Evolutionary conservation across 2,329 filamentous ascomycete species (phyloP), one percentile per base, ranked within the genome.

Genomic region (Trichoderma sp.): DNA sequence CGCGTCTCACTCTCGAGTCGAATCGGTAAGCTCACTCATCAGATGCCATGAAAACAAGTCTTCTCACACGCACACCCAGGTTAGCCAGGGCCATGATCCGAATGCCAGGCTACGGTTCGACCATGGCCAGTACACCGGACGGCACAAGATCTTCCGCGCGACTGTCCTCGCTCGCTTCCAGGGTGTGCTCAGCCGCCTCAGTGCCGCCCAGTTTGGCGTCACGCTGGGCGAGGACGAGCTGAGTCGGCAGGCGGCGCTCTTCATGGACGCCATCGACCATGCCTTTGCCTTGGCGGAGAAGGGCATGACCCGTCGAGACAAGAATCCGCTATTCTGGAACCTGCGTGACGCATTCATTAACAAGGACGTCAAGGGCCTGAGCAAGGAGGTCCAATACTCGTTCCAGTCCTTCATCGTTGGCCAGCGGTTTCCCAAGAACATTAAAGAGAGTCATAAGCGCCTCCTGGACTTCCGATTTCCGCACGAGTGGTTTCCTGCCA

Each of bases 401-500:
- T 92, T 95, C 73, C 87, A 89, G 70, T 86, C 84, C 44, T 87
- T 88, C 68, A 78, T 90, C 21, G 79, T 88, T 65, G 83, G 84
- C 14, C 74, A 80, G 2, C 80, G 79, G 28, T 87, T 90, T 73
- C 84, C 88, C 1, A 77, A 80, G 21, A 81, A 79, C 3, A 78
- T 89, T 57, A 78, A 85, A 34, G 78, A 55, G 9, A 55, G 50
- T 3, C 60, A 63, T 3, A 79, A 81, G 70, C 82, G 82, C 21
- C 78, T 96, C 15, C 86, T 92, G n/a, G 92, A 97, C 77, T 80
- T 97, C 69, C 86, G 93, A n/a, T 93, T 88, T 75, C 95, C 95
- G 0, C 85, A 89, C 62, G 95, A 99, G 75, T 98, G 94, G 94
- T 98, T 90, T 73, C 92, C 94, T 0, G 88, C 86, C 4, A 95